Conservation (phyloP, 345 rosid genomes). For the Salix viminalis region DNA sequence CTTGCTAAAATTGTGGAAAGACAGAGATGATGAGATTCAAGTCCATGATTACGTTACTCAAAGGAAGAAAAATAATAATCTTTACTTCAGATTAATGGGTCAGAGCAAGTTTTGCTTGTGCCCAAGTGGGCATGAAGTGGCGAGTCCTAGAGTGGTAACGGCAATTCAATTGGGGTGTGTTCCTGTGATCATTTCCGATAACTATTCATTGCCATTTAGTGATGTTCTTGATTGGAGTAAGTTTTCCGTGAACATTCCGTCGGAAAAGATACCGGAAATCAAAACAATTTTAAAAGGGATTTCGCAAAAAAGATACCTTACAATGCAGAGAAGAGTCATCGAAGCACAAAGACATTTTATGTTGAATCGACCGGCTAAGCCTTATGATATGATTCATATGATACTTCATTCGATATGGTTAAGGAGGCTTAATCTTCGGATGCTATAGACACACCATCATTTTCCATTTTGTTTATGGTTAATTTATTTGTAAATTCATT, state of each 20-base stretch:
- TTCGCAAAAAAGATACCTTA: conserved; percentile 27
- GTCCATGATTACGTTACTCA: conserved; percentile 47
- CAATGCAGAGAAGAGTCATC: conserved; percentile 36
- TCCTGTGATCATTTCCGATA: conserved; percentile 48
- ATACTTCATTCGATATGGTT: conserved; percentile 65
- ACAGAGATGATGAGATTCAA: conserved; percentile 45
- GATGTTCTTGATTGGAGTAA: conserved; percentile 58
- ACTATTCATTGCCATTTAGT: conserved; percentile 49
- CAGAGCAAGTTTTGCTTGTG: conserved; percentile 50
- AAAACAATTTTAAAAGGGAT: conserved; percentile 43
- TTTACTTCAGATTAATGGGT: conserved; percentile 43
- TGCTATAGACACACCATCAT: conserved; percentile 6
- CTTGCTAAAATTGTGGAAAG: conserved; percentile 59
- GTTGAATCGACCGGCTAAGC: conserved; percentile 52
- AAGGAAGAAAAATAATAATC: background rate
- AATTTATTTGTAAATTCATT: too few species aligned
- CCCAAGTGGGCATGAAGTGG: conserved; percentile 68
- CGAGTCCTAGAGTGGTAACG: conserved; percentile 57
- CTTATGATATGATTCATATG: conserved; percentile 61
- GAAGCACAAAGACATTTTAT: conserved; percentile 47
- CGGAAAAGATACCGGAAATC: conserved; percentile 35
- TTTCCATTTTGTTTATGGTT: too few species aligned
- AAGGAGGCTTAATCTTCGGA: conserved; percentile 49
- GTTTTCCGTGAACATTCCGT: conserved; percentile 41
- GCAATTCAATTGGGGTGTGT: conserved; percentile 50